These are phyloP conservation scores for Mycena capillaripes DNA, from an alignment of 768 basidiomycete species.

Conservation along the genomic window DNA sequence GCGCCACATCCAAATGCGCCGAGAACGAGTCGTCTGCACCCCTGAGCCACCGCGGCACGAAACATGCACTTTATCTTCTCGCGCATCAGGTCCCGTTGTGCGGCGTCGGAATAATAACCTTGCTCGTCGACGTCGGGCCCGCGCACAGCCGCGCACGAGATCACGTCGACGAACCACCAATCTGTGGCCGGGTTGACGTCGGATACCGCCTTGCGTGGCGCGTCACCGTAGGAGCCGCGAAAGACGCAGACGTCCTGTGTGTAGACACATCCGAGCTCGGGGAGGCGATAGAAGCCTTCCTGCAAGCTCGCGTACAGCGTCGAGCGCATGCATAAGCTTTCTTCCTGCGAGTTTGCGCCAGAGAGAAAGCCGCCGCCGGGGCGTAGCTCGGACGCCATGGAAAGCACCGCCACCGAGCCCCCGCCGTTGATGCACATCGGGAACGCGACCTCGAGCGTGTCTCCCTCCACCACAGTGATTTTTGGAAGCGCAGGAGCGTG, in stretches of 20 bases:
- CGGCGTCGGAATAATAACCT: conserved; percentile 30
- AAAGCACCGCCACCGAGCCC: conserved; percentile 33
- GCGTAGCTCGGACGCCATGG: conserved; percentile 39
- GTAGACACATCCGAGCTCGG: conserved; percentile 37
- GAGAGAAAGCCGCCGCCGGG: conserved; percentile 39
- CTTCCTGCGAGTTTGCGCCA: conserved; percentile 38
- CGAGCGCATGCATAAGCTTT: conserved; percentile 39
- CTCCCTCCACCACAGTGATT: conserved; percentile 34
- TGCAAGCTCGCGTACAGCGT: conserved; percentile 37
- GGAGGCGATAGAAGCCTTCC: conserved; percentile 38
- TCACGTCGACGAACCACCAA: conserved; percentile 41
- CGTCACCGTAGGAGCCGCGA: conserved; percentile 31
- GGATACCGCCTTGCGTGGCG: not conserved
- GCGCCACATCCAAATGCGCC: conserved; percentile 41
- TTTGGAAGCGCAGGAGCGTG: conserved; percentile 8
- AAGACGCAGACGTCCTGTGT: conserved; percentile 41
- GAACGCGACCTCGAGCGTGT: conserved; percentile 37
- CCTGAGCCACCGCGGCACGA: conserved; percentile 31
- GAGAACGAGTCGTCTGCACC: conserved; percentile 33
- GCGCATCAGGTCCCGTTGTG: conserved; percentile 37
- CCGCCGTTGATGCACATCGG: conserved; percentile 20
- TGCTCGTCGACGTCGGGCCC: conserved; percentile 34
- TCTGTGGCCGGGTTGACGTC: conserved; percentile 29
- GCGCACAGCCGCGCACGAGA: conserved; percentile 39
- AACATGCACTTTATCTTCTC: conserved; percentile 39